Evolutionary conservation across 1,284 basidiomycete species (phyloP), one percentile per base, ranked within the genome.

Genomic region (Ustilago nuda): DNA sequence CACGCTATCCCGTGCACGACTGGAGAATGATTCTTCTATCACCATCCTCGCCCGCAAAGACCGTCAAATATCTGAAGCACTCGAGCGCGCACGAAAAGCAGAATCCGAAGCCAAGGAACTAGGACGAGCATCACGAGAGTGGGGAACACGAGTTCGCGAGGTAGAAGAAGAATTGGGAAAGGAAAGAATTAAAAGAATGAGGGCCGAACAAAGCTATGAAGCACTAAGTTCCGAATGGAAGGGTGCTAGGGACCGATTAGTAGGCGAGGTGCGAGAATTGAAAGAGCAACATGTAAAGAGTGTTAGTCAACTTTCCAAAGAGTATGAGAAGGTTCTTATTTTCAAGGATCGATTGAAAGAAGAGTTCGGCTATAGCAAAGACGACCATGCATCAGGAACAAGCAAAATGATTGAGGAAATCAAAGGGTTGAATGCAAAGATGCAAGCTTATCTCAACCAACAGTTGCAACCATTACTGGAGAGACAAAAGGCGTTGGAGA

Each of bases 31-130:
- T 84, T 91, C 91, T 1, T 85, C 94, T 69, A 93, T 93, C 79
- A 92, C 93, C 76, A 93, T 94, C 17, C 91, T 95, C 11, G 90
- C 92, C 32, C 88, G 93, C 64, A 95, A 95, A 84, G 93, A 95
- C 86, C 89, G 94, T 65, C 83, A 94, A 62, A 86, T 94, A 66
- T 91, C 93, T 85, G 93, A 95, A 50, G 79, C 82, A 19, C 78
- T 86, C 13, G 73, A 78, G 8, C 78, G 86, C 0, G 85, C 86
- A 1, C 71, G 85, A 0, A 64, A 75, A 30, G 85, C 86, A 4
- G 86, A 87, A 57, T 37, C 51, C 2, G 76, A 83, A 32, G 72
- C 83, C 5, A 83, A 80, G 33, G 85, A 86, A 30, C 59, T 85
- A 0, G 84, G 82, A 11, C 61, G 81, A 19, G 70, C 76, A 33